phyloP scores from a whole-genome alignment of 106 monocot genomes.

The Gastrodia elata region DNA sequence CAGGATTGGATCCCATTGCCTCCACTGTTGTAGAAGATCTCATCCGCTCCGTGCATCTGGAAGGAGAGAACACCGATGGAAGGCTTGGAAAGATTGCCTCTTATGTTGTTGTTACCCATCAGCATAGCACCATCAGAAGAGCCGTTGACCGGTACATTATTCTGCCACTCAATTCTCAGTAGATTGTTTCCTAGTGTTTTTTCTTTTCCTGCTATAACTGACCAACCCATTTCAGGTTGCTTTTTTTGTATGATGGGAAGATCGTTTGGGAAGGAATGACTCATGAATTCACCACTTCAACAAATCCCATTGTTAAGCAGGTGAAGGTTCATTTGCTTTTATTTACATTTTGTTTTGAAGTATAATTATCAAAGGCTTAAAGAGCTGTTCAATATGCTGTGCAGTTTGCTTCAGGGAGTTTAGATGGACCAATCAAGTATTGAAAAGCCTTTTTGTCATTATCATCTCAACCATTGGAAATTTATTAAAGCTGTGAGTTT shows the following conservation, averaged over 20 bases:
- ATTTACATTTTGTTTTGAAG: background rate
- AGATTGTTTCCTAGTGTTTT: background rate
- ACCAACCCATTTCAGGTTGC: slow-evolving; percentile 32
- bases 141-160: slow-evolving; percentile 71
- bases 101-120: slow-evolving; percentile 93
- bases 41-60: slow-evolving; percentile 77
- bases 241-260: slow-evolving; percentile 82
- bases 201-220: no score
- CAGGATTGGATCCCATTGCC: slow-evolving; percentile 97
- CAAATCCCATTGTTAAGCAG: slow-evolving; percentile 85
- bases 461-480: background rate
- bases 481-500: background rate
- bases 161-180: background rate
- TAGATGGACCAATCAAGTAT: slow-evolving; percentile 92
- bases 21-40: slow-evolving; percentile 99
- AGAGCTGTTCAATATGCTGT: background rate
- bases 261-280: slow-evolving; percentile 98
- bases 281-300: slow-evolving; percentile 64
- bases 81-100: slow-evolving; percentile 83
- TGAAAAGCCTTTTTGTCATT: slow-evolving; percentile 12
- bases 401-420: slow-evolving; percentile 94
- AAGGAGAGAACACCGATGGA: slow-evolving; percentile 37
- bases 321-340: slow-evolving; percentile 13
- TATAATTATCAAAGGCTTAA: background rate
- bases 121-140: slow-evolving; percentile 96